Conservation (phyloP, 2,329 filamentous ascomycete species). For the Diplodia mutila region DNA sequence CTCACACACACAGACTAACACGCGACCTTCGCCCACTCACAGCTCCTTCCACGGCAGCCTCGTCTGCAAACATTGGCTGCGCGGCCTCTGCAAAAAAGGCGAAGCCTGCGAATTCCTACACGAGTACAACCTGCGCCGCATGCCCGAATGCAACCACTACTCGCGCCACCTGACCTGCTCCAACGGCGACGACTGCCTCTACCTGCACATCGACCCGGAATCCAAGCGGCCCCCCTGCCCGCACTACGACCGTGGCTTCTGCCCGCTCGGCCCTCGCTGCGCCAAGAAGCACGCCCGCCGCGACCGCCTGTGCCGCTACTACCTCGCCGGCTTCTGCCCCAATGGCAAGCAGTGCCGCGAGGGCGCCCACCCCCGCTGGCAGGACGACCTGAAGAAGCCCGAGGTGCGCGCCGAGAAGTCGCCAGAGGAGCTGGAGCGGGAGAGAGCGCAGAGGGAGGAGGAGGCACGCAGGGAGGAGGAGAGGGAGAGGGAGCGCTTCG, state of each 20-base stretch:
- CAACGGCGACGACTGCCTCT: slow-evolving; percentile 95
- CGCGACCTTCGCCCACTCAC: background rate
- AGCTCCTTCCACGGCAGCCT: slow-evolving; percentile 53
- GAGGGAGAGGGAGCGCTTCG: slow-evolving; percentile 43
- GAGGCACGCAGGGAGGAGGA: slow-evolving; percentile 48
- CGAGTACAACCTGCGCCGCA: slow-evolving; percentile 97
- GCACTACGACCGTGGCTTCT: slow-evolving; percentile 96
- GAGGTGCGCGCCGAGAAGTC: slow-evolving; percentile 70
- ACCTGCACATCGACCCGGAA: slow-evolving; percentile 85
- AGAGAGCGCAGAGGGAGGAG: slow-evolving; percentile 55
- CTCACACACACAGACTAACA: slow-evolving; percentile 28
- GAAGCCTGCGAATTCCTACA: slow-evolving; percentile 96
- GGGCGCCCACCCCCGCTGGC: slow-evolving; percentile 82
- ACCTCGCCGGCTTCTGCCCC: slow-evolving; percentile 92
- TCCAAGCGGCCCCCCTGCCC: slow-evolving; percentile 64
- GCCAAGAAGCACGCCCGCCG: slow-evolving; percentile 86
- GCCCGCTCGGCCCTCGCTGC: slow-evolving; percentile 84
- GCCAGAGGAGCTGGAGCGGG: slow-evolving; percentile 67
- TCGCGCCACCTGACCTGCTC: slow-evolving; percentile 91
- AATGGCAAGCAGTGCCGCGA: slow-evolving; percentile 76
- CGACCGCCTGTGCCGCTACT: slow-evolving; percentile 74
- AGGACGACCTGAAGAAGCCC: slow-evolving; percentile 64
- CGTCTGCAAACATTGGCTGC: slow-evolving; percentile 98
- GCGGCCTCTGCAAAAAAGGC: slow-evolving; percentile 96
- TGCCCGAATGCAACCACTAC: slow-evolving; percentile 98